phyloP scores from a whole-genome alignment of 345 rosid genomes.

The Aegle marmelos region DNA sequence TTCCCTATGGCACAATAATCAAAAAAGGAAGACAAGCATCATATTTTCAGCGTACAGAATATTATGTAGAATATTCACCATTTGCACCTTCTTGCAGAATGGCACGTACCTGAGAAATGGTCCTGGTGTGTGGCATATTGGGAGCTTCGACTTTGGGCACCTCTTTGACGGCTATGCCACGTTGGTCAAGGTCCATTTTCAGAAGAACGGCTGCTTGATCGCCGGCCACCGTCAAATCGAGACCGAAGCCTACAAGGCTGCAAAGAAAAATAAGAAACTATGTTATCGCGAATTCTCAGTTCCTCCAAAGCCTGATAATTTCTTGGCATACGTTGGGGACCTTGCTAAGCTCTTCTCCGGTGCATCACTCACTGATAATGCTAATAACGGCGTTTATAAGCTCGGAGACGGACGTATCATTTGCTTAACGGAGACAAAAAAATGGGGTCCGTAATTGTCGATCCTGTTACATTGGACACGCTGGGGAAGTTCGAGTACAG shows the following conservation, averaged over 20 bases:
- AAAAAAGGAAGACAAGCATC: no score
- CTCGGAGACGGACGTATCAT: slow-evolving; percentile 90
- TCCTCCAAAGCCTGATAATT: slow-evolving; percentile 56
- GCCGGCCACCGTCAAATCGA: slow-evolving; percentile 85
- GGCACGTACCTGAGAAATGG: slow-evolving; percentile 95
- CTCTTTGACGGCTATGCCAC: slow-evolving; percentile 94
- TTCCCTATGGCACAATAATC: no score
- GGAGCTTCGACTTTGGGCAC: slow-evolving; percentile 77
- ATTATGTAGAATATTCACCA: background rate
- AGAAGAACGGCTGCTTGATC: slow-evolving; percentile 54
- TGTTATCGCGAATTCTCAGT: slow-evolving; percentile 95
- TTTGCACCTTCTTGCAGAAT: slow-evolving; percentile 47
- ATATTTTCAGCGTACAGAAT: no score
- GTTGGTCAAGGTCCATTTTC: slow-evolving; percentile 63
- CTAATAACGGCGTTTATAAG: slow-evolving; percentile 77
- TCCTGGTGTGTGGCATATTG: slow-evolving; percentile 88
- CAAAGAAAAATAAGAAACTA: slow-evolving; percentile 56
- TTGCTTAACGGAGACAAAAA: slow-evolving; percentile 88
- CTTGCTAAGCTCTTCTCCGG: slow-evolving; percentile 79
- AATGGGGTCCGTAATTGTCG: slow-evolving; percentile 73
- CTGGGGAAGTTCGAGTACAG: slow-evolving; percentile 67
- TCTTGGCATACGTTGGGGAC: slow-evolving; percentile 64
- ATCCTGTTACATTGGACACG: slow-evolving; percentile 66
- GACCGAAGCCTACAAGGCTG: slow-evolving; percentile 90
- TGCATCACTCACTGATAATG: slow-evolving; percentile 82